Evolutionary conservation across 257 asterid genomes (phyloP).

Genomic region (Solanum rostratum): DNA sequence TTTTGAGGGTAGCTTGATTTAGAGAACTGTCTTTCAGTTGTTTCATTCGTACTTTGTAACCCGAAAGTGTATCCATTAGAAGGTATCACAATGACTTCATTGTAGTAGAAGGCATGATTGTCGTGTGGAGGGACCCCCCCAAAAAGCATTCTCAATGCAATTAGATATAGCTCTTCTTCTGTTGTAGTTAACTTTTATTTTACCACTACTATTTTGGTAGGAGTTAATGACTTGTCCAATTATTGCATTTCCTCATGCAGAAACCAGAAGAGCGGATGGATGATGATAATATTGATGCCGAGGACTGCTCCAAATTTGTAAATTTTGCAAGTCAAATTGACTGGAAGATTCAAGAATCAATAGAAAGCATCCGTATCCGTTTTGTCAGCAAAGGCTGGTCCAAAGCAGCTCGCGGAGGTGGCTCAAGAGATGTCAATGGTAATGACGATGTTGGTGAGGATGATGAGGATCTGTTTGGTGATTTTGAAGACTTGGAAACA

Average conservation of each 20-base stretch:
- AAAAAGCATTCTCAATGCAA: not conserved
- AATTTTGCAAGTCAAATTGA: constrained; percentile 23
- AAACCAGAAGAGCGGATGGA: constrained; percentile 35
- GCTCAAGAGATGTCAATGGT: constrained; percentile 23
- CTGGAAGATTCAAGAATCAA: constrained; percentile 43
- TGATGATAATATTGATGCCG: constrained; percentile 38
- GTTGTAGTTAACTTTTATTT: not conserved
- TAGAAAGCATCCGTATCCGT: constrained; percentile 67
- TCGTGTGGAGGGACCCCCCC: not conserved
- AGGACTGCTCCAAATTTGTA: constrained; percentile 75
- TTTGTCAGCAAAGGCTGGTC: constrained; percentile 92
- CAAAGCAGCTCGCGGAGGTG: constrained; percentile 62
- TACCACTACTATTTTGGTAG: not conserved
- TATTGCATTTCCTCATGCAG: constrained; percentile 22
- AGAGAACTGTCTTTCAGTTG: not conserved
- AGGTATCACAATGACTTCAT: not conserved
- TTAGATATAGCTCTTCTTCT: not conserved
- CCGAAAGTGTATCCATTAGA: not conserved
- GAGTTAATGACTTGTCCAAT: not conserved
- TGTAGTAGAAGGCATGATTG: not conserved
- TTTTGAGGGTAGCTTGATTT: not conserved
- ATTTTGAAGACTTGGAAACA: constrained; percentile 93
- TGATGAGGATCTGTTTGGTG: constrained; percentile 52
- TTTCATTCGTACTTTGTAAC: not conserved
- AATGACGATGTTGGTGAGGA: constrained; percentile 23